Evolutionary conservation across 306 rosid species (phyloP), one percentile per base, ranked within the genome.

Genomic region (Senna siamea): DNA sequence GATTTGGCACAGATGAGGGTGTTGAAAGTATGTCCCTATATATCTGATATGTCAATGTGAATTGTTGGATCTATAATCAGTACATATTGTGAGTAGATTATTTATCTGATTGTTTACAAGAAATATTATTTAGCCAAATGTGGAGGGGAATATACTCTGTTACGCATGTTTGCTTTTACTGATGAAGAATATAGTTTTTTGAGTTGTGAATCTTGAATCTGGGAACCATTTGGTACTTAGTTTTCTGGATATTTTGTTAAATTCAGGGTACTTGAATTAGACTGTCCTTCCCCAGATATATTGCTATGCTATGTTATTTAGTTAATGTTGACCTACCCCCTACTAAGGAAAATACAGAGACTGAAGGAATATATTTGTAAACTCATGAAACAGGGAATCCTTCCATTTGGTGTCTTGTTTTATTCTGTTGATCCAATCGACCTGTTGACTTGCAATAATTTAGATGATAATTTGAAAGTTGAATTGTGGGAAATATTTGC

Each of bases 1-100:
- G 99, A 46, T 69, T 89, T 68, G 86, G 80, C 50, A 92, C 98
- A 10, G 85, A 83, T 19, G 97, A 94, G 57, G 57, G 82, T 71
- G 82, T 94, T 44, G 97, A 94, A 81, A 88, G 98, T 94, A 92
- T 32, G 93, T 66, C 38, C 60, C 74, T 47, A 22, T 61, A 64
- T 70, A 69, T 77, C 67, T 48, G 59, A 61, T 23, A 26, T 77
- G 74, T 56, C 41, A 59, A 32, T 57, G 44, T 67, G 35, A 72
- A 47, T 77, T 74, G 34, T 20, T 73, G 19, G 55, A 46, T 46
- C 40, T 41, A 47, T 55, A 57, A 26, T 35, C 46, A 44, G 43
- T 41, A 43, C 28, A 52, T 59, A 46, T 52, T 71, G 6, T 72
- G 22, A 47, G 35, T 9, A 73, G 15, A 67, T 19, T n/a, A n/a